Evolutionary conservation across 2,329 filamentous ascomycete species (phyloP).

Genomic region (Pseudogymnoascus sp.): DNA sequence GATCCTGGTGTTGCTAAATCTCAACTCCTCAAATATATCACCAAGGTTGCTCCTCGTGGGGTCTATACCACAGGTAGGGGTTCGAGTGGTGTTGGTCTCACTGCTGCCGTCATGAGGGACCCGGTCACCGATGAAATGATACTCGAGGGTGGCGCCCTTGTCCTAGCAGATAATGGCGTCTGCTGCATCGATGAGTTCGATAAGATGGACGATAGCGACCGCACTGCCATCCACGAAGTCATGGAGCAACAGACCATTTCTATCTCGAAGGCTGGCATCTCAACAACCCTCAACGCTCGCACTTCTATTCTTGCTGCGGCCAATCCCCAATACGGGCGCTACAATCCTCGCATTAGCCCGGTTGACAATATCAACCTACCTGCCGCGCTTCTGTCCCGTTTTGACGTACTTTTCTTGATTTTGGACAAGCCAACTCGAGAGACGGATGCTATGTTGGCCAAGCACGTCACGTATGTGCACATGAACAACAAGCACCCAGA

Average conservation of each 20-base stretch:
- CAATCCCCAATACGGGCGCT: slow-evolving; percentile 94
- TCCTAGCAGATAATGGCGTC: slow-evolving; percentile 73
- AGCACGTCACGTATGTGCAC: slow-evolving; percentile 93
- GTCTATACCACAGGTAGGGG: slow-evolving; percentile 79
- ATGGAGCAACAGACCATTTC: slow-evolving; percentile 86
- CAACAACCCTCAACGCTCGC: slow-evolving; percentile 90
- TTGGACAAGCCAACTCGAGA: slow-evolving; percentile 90
- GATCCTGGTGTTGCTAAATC: slow-evolving; percentile 99
- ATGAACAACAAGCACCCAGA: slow-evolving; percentile 95
- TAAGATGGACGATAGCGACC: slow-evolving; percentile 74
- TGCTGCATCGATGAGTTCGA: slow-evolving; percentile 84
- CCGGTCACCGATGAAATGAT: slow-evolving; percentile 75
- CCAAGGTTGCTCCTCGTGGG: slow-evolving; percentile 87
- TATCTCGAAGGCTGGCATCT: slow-evolving; percentile 87
- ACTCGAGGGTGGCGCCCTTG: slow-evolving; percentile 71
- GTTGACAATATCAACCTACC: slow-evolving; percentile 99
- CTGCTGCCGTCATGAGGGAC: slow-evolving; percentile 73
- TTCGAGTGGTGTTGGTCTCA: slow-evolving; percentile 74
- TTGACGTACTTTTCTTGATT: slow-evolving; percentile 93
- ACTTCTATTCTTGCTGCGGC: slow-evolving; percentile 94
- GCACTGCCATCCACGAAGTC: slow-evolving; percentile 78
- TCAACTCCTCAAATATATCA: slow-evolving; percentile 95
- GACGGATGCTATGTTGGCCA: slow-evolving; percentile 83
- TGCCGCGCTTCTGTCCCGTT: slow-evolving; percentile 92
- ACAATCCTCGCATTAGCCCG: slow-evolving; percentile 94